Base-by-base conservation (phyloP, 2,329 filamentous ascomycete species). In the Monilinia fructigena region DNA sequence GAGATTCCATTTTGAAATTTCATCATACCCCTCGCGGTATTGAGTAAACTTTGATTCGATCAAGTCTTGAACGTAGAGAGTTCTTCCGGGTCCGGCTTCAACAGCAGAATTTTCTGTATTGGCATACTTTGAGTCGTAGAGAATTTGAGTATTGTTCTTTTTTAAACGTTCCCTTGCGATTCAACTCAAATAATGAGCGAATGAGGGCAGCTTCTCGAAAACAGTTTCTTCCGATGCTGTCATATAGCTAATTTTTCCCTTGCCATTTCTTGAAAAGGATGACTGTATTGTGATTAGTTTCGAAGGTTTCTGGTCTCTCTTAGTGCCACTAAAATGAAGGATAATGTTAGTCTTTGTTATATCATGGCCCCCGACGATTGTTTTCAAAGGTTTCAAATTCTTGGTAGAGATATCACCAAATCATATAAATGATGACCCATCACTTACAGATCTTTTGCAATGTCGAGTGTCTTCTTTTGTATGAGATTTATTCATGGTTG, bases 371-470 rank as follows among this genome's bases (percentile, higher is more conserved):
- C n/a, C n/a, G n/a, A 38, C 8, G 1, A 10, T 38, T 6, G 8
- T 11, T 60, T 4, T n/a, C 16, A 11, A 20, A 18, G 11, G 3
- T 35, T 2, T 18, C 12, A 18, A 3, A 4, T 4, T 35, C 2
- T 3, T 35, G 11, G 4, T 31, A 28, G 28, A 35, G 6, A 31
- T 28, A 0, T 7, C 26, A 2, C 7, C 18, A 20, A 7, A 8
- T n/a, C 20, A 16, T 0, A 3, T 0, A 3, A 31, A 35, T 4
- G 45, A 10, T 10, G 16, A n/a, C 1, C 2, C 1, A n/a, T 6
- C 3, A 50, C 42, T 50, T 38, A 60, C 45, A 23, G 7, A 12
- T 38, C n/a, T 7, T 38, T 38, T 14, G 31, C 31, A 31, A 12
- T 16, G 14, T 38, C 6, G 31, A 11, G 10, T 23, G n/a, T 14